Evolutionary conservation across 1,284 basidiomycete genomes (phyloP).

Genomic region (Boletus semigastroideus): DNA sequence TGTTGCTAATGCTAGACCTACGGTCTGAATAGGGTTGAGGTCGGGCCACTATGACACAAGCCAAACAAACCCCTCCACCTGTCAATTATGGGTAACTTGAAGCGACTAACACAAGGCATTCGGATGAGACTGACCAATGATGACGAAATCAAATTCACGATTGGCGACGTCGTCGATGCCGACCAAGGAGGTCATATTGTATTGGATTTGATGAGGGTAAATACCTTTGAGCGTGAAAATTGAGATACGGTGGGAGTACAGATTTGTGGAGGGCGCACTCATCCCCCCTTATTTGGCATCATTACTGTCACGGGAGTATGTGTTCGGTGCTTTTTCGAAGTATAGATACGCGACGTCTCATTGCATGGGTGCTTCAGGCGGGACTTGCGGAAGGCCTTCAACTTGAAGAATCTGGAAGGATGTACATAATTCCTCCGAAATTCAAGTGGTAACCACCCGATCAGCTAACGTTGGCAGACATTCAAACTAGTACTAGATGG

Average conservation of each 20-base stretch:
- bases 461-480: too few relatives aligned
- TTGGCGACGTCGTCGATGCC: not conserved
- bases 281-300: not conserved
- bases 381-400: too few relatives aligned
- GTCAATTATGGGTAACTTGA: not conserved
- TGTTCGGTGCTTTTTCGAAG: not conserved
- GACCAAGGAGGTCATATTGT: not conserved
- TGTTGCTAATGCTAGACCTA: not conserved
- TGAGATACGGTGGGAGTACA: not conserved
- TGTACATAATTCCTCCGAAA: too few relatives aligned
- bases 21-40: slow-evolving; percentile 1
- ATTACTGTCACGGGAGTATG: not conserved
- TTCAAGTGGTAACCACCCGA: too few relatives aligned
- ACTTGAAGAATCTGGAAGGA: too few relatives aligned
- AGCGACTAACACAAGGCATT: not conserved
- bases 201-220: not conserved
- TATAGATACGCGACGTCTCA: not conserved
- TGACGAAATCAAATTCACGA: not conserved
- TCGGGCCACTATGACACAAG: not conserved
- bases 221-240: not conserved
- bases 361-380: not conserved
- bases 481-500: too few relatives aligned
- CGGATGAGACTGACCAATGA: not conserved
- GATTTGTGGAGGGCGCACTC: not conserved
- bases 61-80: not conserved